These are phyloP conservation scores for Leccinum brunneo-olivaceum DNA, from an alignment of 1,284 basidiomycete genomes.

Conservation along the genomic window DNA sequence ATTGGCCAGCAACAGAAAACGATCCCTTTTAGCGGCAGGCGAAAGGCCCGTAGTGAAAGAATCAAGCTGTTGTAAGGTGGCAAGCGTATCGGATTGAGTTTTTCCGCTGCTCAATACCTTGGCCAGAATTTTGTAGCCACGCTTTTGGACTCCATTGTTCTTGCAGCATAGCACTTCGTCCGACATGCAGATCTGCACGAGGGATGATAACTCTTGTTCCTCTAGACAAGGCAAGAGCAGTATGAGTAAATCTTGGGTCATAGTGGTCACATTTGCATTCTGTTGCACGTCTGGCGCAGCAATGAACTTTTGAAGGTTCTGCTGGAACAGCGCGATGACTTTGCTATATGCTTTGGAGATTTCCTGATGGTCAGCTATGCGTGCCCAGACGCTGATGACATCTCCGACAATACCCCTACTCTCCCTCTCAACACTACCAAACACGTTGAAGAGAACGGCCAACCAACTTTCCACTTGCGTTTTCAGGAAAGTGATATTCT, in stretches of 20 bases:
- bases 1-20: constrained; percentile 70
- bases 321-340: constrained; percentile 71
- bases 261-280: constrained; percentile 44
- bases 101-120: constrained; percentile 64
- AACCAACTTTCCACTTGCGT: constrained; percentile 88
- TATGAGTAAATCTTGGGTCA: constrained; percentile 86
- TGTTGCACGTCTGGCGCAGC: constrained; percentile 27
- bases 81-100: constrained; percentile 37
- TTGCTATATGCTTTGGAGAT: constrained; percentile 78
- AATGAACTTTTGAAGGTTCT: constrained; percentile 49
- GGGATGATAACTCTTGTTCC: constrained; percentile 46
- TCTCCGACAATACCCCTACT: constrained; percentile 82
- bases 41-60: constrained; percentile 60
- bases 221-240: constrained; percentile 80
- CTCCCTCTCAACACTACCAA: constrained; percentile 76
- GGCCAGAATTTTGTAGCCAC: constrained; percentile 85
- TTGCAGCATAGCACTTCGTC: constrained; percentile 58
- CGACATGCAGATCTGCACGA: constrained; percentile 61
- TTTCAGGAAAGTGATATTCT: constrained; percentile 71
- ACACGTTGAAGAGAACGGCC: constrained; percentile 95
- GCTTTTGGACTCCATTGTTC: constrained; percentile 92
- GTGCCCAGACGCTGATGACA: constrained; percentile 82
- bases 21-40: constrained; percentile 90
- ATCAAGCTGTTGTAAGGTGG: constrained; percentile 54
- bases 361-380: constrained; percentile 72